Evolutionary conservation across 805 yeast species (phyloP), one percentile per base, ranked within the genome.

Genomic region (Henningerozyma blattae): DNA sequence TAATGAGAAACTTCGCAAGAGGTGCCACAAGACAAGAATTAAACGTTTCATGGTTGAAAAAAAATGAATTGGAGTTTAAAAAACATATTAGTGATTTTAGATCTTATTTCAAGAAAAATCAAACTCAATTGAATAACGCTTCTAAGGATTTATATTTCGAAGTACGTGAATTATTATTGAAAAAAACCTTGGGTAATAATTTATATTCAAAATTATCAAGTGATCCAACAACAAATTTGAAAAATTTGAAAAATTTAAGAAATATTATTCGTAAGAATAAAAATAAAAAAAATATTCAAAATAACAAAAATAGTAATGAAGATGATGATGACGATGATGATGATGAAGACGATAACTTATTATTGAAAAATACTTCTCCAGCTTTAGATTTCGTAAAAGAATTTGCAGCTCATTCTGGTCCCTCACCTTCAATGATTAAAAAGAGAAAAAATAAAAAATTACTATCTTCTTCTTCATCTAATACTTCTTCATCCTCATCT

Each of bases 11-110:
- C 62, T 89, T 91, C 59, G 95, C 95, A 13, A 72, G 98, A 45
- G 98, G 98, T 31, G 97, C 95, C 9, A 82, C 96, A 3, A 72
- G 98, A 52, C 85, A 91, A 56, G 98, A 91, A 51, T 71, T 91
- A 49, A 91, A 91, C 52, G 97, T 91, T 15, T 81, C 94, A 20
- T 91, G 98, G 98, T 68, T 91, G 47, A 91, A 91, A 62, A 91
- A 91, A 60, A 91, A 91, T 58, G 98, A 91, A 62, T 67, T 91
- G 46, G 98, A 91, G 42, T 71, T 91, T 61, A 86, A 83, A 57
- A 84, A 86, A 47, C 95, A 87, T 52, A 79, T 91, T 40, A 73
- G 65, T 41, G 95, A 85, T 42, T 89, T 91, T 62, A 68, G 95
- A 45, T 72, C 81, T 17, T 83, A 84, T 47, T 82, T 91, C 79